A percentile compares a stretch with the other conserved stretches of the same genome.
phyloP scores from a whole-genome alignment of 1,284 basidiomycete genomes.

The Fomitopsis schrenkii region DNA sequence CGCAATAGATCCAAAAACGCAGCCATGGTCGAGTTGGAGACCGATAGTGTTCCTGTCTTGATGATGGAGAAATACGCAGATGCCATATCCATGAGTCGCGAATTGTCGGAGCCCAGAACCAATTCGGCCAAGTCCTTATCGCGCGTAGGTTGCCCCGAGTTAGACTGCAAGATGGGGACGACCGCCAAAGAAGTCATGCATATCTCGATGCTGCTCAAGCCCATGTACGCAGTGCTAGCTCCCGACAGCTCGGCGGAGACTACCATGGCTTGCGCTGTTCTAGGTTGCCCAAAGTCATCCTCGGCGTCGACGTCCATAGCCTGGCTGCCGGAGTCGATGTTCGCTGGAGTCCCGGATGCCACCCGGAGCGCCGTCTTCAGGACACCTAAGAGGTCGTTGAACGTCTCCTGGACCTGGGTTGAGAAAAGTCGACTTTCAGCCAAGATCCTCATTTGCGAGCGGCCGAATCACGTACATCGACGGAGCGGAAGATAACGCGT shows the following conservation, averaged over 20 bases:
- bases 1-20: constrained; percentile 52
- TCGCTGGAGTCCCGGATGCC: constrained; percentile 18
- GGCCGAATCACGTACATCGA: constrained; percentile 47
- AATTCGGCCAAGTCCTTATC: constrained; percentile 64
- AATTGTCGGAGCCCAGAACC: constrained; percentile 46
- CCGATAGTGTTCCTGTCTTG: constrained; percentile 47
- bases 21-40: constrained; percentile 49
- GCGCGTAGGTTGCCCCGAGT: constrained; percentile 51
- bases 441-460: background rate
- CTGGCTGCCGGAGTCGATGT: background rate
- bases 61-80: constrained; percentile 56
- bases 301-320: constrained; percentile 33
- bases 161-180: constrained; percentile 57
- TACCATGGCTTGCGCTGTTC: constrained; percentile 33
- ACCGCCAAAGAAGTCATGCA: constrained; percentile 54
- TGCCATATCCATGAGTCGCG: constrained; percentile 55
- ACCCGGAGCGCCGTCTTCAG: constrained; percentile 37
- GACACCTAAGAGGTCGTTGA: constrained; percentile 33
- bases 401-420: constrained; percentile 52
- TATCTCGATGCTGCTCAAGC: constrained; percentile 35
- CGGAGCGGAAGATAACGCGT: constrained; percentile 53
- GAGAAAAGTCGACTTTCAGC: background rate
- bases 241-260: constrained; percentile 22
- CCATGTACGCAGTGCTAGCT: constrained; percentile 22
- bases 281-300: constrained; percentile 66